These are phyloP conservation scores for Trichoderma sp. DNA, from an alignment of 2,329 filamentous ascomycete species.

Conservation along the genomic window DNA sequence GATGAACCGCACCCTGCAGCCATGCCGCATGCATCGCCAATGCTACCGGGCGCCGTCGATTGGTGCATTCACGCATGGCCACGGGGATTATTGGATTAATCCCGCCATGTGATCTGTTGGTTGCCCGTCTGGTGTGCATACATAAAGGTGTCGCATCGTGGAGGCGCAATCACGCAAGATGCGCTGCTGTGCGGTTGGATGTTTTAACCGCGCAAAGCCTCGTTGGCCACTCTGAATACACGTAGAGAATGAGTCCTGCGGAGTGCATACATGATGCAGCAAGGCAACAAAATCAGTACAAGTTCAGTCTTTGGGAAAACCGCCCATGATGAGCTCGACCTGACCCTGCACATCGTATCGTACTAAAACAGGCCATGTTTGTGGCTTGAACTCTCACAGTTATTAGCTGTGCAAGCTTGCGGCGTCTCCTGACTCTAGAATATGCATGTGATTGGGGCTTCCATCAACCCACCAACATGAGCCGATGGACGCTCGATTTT, in stretches of 20 bases:
- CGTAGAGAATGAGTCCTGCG: neutral
- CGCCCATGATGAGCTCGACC: neutral
- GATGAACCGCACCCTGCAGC: constrained; percentile 5
- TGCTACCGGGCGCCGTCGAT: constrained; percentile 1
- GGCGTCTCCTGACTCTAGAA: neutral
- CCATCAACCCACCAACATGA: neutral
- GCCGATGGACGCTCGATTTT: neutral
- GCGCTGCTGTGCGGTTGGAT: neutral
- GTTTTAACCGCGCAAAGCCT: constrained; percentile 10
- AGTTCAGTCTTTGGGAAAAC: neutral
- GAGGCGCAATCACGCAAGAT: constrained; percentile 24
- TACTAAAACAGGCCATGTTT: neutral
- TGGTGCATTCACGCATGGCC: constrained; percentile 13
- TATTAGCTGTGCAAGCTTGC: neutral
- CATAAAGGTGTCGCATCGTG: constrained; percentile 14
- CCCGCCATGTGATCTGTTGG: constrained; percentile 21
- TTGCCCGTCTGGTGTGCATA: constrained; percentile 15
- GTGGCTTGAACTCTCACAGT: neutral
- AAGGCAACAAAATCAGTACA: neutral
- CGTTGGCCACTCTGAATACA: neutral
- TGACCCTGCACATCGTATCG: neutral
- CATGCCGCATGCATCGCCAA: neutral
- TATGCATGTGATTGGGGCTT: neutral
- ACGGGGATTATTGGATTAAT: constrained; percentile 16
- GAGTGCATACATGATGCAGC: neutral